Evolutionary conservation across 2,329 filamentous ascomycete species (phyloP).

Genomic region (Aspergillus aculeatus): DNA sequence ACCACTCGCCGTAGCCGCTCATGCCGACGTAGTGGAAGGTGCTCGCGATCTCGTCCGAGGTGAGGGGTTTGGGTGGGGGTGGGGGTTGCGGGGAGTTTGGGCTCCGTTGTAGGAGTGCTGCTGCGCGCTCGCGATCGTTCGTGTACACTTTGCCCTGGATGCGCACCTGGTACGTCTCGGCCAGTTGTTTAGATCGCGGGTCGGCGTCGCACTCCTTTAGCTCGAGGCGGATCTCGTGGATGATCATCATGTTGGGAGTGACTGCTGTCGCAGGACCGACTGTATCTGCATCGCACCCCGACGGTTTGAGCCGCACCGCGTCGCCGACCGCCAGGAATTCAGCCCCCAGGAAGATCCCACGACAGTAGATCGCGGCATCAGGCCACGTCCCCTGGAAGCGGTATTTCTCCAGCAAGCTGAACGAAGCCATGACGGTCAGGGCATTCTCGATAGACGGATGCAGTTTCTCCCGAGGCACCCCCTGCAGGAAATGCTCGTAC

Average conservation of each 20-base stretch:
- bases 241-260: slow-evolving; percentile 54
- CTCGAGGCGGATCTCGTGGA: slow-evolving; percentile 54
- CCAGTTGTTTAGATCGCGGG: slow-evolving; percentile 46
- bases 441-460: slow-evolving; percentile 58
- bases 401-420: slow-evolving; percentile 54
- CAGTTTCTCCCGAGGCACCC: slow-evolving; percentile 41
- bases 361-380: slow-evolving; percentile 51
- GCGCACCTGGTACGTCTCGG: slow-evolving; percentile 48
- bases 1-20: slow-evolving; percentile 53
- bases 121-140: slow-evolving; percentile 25
- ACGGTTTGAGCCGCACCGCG: slow-evolving; percentile 51
- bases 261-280: slow-evolving; percentile 11
- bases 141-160: slow-evolving; percentile 53
- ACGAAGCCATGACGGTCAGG: slow-evolving; percentile 52
- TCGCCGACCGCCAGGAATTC: slow-evolving; percentile 58
- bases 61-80: slow-evolving; percentile 21
- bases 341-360: slow-evolving; percentile 56
- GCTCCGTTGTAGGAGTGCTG: slow-evolving; percentile 20
- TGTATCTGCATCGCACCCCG: slow-evolving; percentile 18
- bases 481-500: slow-evolving; percentile 52
- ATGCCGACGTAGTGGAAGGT: slow-evolving; percentile 43
- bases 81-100: slow-evolving; percentile 3
- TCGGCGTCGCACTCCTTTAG: slow-evolving; percentile 51
- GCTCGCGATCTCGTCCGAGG: slow-evolving; percentile 33
- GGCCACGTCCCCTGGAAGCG: slow-evolving; percentile 57